Evolutionary conservation across 352 stramenopile species (phyloP).

Genomic region (Peronosclerospora sorghi): DNA sequence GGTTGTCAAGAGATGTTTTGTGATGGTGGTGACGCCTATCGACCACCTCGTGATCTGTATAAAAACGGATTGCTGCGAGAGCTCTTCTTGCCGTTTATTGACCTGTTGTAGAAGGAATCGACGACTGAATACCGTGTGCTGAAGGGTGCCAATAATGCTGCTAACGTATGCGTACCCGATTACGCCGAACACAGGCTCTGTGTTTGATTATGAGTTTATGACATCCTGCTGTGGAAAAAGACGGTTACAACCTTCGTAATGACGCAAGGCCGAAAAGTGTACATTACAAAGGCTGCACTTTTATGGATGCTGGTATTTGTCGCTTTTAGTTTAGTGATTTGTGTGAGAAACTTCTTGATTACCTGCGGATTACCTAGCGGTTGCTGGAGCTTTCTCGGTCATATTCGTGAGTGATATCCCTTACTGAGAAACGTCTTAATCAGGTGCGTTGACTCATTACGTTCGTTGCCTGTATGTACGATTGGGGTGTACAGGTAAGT

Average conservation of each 20-base stretch:
- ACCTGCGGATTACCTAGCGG: too few species aligned
- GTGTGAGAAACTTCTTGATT: conserved; percentile 87
- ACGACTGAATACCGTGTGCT: conserved; percentile 75
- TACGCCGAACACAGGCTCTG: conserved; percentile 27
- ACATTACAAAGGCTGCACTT: conserved; percentile 45
- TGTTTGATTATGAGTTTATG: conserved; percentile 65
- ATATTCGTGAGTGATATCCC: conserved; percentile 92
- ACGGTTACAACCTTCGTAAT: conserved; percentile 37
- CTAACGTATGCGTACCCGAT: conserved; percentile 64
- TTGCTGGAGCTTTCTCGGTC: conserved; percentile 57
- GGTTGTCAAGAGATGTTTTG: conserved; percentile 84
- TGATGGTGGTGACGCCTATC: conserved; percentile 95
- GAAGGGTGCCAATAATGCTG: conserved; percentile 43
- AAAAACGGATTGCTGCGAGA: conserved; percentile 98
- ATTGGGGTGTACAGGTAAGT: too few species aligned
- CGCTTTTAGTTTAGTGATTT: conserved; percentile 94
- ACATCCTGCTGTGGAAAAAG: conserved; percentile 40
- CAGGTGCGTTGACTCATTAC: conserved; percentile 89
- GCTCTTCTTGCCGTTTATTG: conserved; percentile 75
- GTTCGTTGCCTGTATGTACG: too few species aligned
- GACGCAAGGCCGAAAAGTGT: conserved; percentile 63
- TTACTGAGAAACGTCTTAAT: conserved; percentile 87
- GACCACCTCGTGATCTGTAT: conserved; percentile 89
- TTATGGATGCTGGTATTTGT: conserved; percentile 41
- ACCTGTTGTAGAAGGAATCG: conserved; percentile 66